Percentiles rank a stretch among this genome's conserved stretches.
phyloP scores from a whole-genome alignment of 2,329 filamentous ascomycete genomes.

The Xylariaceae sp. region DNA sequence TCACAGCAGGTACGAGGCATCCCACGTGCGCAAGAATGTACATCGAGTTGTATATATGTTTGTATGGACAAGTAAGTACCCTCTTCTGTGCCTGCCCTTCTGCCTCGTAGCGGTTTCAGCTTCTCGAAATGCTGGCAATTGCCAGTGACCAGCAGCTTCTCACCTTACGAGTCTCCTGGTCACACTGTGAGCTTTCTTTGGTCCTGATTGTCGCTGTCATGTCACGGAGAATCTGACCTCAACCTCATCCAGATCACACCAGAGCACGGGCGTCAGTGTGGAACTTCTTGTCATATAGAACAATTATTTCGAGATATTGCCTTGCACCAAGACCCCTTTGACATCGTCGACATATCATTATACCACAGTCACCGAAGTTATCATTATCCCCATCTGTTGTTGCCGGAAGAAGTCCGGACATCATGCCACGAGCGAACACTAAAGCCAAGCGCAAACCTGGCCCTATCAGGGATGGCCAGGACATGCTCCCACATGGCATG shows the following conservation, averaged over 20 bases:
- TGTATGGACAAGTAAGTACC: not conserved
- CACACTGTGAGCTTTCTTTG: no score
- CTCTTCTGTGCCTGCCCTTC: not conserved
- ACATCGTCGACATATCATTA: not conserved
- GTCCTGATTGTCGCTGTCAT: no score
- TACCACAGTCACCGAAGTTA: not conserved
- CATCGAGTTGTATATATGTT: no score
- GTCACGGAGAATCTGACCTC: no score
- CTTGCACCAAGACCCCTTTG: not conserved
- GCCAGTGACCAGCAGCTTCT: no score
- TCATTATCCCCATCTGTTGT: not conserved
- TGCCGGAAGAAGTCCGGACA: not conserved
- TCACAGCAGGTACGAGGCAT: not conserved
- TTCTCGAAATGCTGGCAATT: no score
- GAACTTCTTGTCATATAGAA: no score
- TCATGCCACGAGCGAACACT: conserved; percentile 15
- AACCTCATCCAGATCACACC: no score
- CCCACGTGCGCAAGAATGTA: not conserved
- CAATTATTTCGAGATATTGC: no score
- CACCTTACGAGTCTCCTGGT: no score
- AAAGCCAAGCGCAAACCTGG: conserved; percentile 19
- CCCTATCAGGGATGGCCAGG: conserved; percentile 20
- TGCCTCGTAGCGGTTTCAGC: no score
- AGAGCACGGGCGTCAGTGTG: no score
- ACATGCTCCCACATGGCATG: conserved; percentile 27